phyloP scores from a whole-genome alignment of 768 basidiomycete species.

The Trametes villosa region DNA sequence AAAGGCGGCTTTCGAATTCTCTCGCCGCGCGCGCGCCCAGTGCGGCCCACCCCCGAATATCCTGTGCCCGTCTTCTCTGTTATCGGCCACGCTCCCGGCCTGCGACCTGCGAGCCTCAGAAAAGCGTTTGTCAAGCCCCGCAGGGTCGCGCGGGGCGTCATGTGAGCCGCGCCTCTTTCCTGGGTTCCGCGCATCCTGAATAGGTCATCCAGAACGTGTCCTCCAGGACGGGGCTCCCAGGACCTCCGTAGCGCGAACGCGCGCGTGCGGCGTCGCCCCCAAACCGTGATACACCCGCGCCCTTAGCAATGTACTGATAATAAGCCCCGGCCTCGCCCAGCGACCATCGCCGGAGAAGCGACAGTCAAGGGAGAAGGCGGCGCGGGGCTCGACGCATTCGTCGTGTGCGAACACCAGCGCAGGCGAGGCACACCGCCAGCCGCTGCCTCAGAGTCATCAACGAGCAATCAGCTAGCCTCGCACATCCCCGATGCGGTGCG shows the following conservation, averaged over 20 bases:
- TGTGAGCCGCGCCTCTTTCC: constrained; percentile 8
- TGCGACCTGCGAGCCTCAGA: background rate
- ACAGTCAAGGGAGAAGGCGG: no score
- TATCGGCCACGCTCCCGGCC: constrained; percentile 1
- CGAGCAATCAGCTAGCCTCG: constrained; percentile 3
- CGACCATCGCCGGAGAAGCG: background rate
- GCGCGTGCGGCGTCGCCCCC: background rate
- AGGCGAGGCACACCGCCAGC: background rate
- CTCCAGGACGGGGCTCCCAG: background rate
- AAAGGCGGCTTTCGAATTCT: background rate
- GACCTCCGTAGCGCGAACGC: no score
- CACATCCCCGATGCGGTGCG: constrained; percentile 10
- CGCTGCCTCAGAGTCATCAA: no score
- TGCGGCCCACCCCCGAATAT: constrained; percentile 5
- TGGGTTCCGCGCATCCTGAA: background rate
- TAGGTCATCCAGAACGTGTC: constrained; percentile 7
- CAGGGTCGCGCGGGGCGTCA: constrained; percentile 12
- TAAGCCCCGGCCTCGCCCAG: background rate
- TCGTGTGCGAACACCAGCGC: background rate
- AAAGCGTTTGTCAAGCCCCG: constrained; percentile 4
- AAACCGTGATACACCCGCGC: background rate
- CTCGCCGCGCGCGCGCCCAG: constrained; percentile 2
- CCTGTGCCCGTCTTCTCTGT: constrained; percentile 1
- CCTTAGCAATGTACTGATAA: background rate
- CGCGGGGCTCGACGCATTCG: background rate